These are phyloP conservation scores for Neospora caninum DNA, from an alignment of 169 alveolate genomes.

Conservation along the genomic window DNA sequence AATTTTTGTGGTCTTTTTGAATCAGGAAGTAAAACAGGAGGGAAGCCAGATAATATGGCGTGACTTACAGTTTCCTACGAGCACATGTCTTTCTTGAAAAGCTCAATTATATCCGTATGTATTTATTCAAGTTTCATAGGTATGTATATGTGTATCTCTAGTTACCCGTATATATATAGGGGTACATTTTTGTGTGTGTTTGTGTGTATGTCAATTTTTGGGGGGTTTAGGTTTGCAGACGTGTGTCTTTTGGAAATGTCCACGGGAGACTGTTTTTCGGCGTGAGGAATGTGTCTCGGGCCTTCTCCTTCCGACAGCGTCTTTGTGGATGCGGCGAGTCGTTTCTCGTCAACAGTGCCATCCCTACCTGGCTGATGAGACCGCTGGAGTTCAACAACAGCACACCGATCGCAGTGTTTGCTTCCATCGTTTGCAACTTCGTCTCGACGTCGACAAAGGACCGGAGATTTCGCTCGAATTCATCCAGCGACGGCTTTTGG, in stretches of 20 bases:
- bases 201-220: not conserved
- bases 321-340: no score
- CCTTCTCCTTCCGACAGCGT: no score
- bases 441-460: slow-evolving; percentile 84
- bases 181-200: not conserved
- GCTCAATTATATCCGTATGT: not conserved
- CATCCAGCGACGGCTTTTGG: slow-evolving; percentile 87
- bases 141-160: not conserved
- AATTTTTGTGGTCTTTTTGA: no score
- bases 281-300: no score
- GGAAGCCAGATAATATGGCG: no score
- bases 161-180: not conserved
- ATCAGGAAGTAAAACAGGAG: no score
- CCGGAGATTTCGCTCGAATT: slow-evolving; percentile 88
- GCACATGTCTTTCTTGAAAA: no score
- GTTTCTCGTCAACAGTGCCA: no score
- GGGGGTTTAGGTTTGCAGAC: no score
- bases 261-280: no score
- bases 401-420: slow-evolving; percentile 54
- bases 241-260: no score
- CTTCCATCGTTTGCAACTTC: slow-evolving; percentile 82
- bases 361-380: slow-evolving; percentile 41
- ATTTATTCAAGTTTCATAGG: not conserved
- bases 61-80: no score
- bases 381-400: slow-evolving; percentile 45